Evolutionary conservation across 345 rosid species (phyloP).

Genomic region (Gossypium anomalum): DNA sequence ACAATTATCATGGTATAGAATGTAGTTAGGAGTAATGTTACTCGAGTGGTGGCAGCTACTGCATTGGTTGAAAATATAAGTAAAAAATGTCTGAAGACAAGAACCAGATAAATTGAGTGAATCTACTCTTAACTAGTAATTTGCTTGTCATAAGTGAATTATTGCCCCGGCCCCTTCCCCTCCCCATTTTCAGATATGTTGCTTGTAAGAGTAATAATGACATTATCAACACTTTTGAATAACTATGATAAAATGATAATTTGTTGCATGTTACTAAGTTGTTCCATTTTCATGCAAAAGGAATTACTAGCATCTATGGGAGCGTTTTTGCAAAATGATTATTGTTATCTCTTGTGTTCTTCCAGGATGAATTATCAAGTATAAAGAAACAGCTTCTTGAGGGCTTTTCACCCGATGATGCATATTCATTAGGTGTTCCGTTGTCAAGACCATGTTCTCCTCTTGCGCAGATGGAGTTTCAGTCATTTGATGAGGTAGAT

Average conservation of each 20-base stretch:
- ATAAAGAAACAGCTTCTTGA: slow-evolving; percentile 53
- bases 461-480: slow-evolving; percentile 47
- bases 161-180: not conserved
- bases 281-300: not conserved
- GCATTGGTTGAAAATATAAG: not conserved
- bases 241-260: not conserved
- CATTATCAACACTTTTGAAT: not conserved
- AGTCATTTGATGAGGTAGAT: slow-evolving; percentile 67
- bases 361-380: slow-evolving; percentile 60
- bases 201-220: not conserved
- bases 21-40: not conserved
- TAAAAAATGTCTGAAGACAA: not conserved
- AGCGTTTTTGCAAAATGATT: slow-evolving; percentile 5
- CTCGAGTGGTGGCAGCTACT: not conserved
- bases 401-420: slow-evolving; percentile 74
- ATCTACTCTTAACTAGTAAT: not conserved
- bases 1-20: not conserved
- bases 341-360: slow-evolving; percentile 11
- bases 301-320: not conserved
- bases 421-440: slow-evolving; percentile 71
- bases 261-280: not conserved
- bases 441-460: slow-evolving; percentile 75
- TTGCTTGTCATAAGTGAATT: not conserved
- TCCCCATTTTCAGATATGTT: not conserved
- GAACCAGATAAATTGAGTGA: not conserved